Conservation (phyloP, 2,329 filamentous ascomycete species). For the Cryphonectria carpinicola region DNA sequence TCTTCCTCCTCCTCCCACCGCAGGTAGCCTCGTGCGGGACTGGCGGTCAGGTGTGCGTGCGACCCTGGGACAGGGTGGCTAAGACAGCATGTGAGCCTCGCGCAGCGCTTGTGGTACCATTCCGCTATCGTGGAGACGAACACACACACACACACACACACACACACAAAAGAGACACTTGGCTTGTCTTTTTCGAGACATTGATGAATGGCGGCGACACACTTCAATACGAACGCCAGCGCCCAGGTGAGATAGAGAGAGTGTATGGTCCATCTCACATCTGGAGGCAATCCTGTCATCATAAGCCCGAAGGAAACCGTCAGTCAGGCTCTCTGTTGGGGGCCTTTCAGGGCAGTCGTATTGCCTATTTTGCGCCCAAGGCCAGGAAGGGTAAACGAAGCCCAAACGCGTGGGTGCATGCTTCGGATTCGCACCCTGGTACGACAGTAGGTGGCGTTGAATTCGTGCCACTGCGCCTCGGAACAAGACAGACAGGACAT, state of each 20-base stretch:
- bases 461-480: not conserved
- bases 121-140: not conserved
- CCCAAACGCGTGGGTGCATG: not conserved
- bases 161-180: not conserved
- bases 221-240: constrained; percentile 8
- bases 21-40: constrained; percentile 15
- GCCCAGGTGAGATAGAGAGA: not conserved
- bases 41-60: constrained; percentile 20
- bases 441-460: not conserved
- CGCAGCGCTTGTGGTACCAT: not conserved
- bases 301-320: not conserved
- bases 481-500: not conserved
- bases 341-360: not conserved
- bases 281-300: not conserved
- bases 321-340: not conserved
- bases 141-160: too few relatives aligned
- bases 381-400: not conserved
- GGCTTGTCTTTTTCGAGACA: constrained; percentile 9
- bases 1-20: not conserved
- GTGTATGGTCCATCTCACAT: not conserved
- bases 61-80: not conserved
- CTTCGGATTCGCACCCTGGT: not conserved
- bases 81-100: not conserved
- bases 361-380: not conserved
- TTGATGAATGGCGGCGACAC: constrained; percentile 7